Conservation (phyloP, 495 filamentous ascomycete species). For the Clohesyomyces aquaticus region DNA sequence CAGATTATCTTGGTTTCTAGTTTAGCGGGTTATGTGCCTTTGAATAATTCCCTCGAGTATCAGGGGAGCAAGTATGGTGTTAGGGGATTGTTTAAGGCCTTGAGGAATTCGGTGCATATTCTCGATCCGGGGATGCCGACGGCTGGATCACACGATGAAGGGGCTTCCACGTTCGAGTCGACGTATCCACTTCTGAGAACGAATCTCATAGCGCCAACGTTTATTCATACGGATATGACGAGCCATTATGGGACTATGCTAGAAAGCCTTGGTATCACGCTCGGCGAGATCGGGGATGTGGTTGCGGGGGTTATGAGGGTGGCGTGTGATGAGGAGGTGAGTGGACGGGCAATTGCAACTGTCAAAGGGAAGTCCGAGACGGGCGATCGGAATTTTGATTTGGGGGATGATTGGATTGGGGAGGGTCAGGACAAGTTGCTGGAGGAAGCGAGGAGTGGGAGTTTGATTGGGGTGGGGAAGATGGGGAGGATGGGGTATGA, state of each 20-base stretch:
- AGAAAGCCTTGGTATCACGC: background rate
- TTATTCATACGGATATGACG: slow-evolving; percentile 27
- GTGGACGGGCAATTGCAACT: slow-evolving; percentile 17
- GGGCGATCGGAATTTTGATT: slow-evolving; percentile 18
- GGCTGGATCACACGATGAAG: no score
- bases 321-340: slow-evolving; percentile 15
- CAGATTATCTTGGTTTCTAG: slow-evolving; percentile 24
- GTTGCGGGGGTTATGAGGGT: slow-evolving; percentile 21
- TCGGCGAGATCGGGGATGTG: slow-evolving; percentile 28
- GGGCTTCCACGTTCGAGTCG: no score
- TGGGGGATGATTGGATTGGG: slow-evolving; percentile 24
- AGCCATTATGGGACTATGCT: background rate
- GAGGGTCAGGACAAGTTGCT: slow-evolving; percentile 2
- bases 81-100: slow-evolving; percentile 18
- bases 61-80: slow-evolving; percentile 26
- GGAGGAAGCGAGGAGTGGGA: no score
- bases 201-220: slow-evolving; percentile 31
- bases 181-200: slow-evolving; percentile 14
- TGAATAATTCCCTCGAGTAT: slow-evolving; percentile 16
- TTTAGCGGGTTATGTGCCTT: slow-evolving; percentile 22
- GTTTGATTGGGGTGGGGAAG: slow-evolving; percentile 15
- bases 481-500: slow-evolving; percentile 5
- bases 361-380: background rate
- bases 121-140: slow-evolving; percentile 8
- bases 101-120: slow-evolving; percentile 9